Percentiles rank a stretch among this genome's conserved stretches.
phyloP scores from a whole-genome alignment of 164 flowering plant genomes.

The Vitis rupestris region DNA sequence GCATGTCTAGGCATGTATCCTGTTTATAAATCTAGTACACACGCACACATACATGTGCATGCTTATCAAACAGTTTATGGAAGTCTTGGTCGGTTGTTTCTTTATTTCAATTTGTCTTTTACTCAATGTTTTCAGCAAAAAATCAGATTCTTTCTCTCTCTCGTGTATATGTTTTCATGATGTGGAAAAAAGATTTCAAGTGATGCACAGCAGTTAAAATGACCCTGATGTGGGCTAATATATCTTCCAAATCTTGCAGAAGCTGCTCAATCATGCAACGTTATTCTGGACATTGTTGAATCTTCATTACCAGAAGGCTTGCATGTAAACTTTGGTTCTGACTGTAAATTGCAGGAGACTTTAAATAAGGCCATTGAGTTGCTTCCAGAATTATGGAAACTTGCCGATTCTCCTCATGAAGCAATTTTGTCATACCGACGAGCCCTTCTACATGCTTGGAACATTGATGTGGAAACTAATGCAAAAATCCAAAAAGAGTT shows the following conservation, averaged over 20 bases:
- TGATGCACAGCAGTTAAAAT: too few species aligned
- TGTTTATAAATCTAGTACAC: too few species aligned
- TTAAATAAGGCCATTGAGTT: slow-evolving; percentile 75
- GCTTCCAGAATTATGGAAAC: slow-evolving; percentile 86
- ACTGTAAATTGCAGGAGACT: slow-evolving; percentile 75
- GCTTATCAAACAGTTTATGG: too few species aligned
- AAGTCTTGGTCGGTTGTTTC: too few species aligned
- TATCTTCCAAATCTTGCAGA: slow-evolving; percentile 53
- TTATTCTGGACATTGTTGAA: slow-evolving; percentile 78
- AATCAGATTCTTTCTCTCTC: too few species aligned
- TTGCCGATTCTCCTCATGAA: slow-evolving; percentile 55
- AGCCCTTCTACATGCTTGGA: slow-evolving; percentile 84
- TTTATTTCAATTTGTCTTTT: too few species aligned
- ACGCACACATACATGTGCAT: too few species aligned
- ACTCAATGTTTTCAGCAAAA: too few species aligned
- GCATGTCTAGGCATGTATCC: too few species aligned
- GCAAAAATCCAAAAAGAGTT: slow-evolving; percentile 77
- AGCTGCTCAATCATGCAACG: slow-evolving; percentile 88
- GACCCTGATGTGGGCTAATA: slow-evolving; percentile 7
- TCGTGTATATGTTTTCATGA: too few species aligned
- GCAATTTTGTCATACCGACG: slow-evolving; percentile 68
- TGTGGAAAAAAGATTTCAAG: neutral
- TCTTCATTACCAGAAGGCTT: slow-evolving; percentile 81
- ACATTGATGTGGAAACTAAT: slow-evolving; percentile 59
- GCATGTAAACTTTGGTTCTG: slow-evolving; percentile 53